Evolutionary conservation across 2,329 filamentous ascomycete species (phyloP).

Genomic region (Phaeomoniella chlamydospora): DNA sequence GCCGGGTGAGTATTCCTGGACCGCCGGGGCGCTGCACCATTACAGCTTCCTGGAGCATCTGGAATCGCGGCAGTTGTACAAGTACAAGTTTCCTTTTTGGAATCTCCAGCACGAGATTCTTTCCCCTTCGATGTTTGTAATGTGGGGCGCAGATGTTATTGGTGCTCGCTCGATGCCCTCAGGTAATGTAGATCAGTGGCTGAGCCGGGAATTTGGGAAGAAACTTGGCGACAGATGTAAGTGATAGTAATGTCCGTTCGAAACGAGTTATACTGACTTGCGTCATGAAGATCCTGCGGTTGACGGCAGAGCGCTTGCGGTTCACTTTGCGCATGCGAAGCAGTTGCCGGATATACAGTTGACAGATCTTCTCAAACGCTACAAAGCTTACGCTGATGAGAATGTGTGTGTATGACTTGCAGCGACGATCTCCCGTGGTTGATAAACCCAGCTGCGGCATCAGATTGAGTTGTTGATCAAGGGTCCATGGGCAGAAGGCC

Average conservation of each 20-base stretch:
- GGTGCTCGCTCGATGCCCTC: background rate
- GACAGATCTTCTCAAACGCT: conserved; percentile 1
- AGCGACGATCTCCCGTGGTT: too few relatives aligned
- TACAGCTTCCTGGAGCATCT: conserved; percentile 35
- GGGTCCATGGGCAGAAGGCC: too few relatives aligned
- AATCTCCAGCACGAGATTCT: background rate
- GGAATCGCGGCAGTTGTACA: conserved; percentile 20
- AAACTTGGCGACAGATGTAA: background rate
- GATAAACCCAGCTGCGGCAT: too few relatives aligned
- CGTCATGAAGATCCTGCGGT: background rate
- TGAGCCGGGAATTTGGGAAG: background rate
- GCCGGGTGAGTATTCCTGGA: conserved; percentile 33
- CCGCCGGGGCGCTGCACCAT: conserved; percentile 30
- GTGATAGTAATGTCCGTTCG: background rate
- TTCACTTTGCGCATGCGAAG: background rate
- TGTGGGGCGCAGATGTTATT: background rate
- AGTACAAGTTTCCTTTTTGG: background rate
- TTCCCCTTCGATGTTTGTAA: background rate
- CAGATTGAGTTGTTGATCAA: too few relatives aligned
- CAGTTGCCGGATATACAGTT: background rate
- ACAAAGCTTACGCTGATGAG: conserved; percentile 1
- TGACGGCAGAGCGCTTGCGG: conserved; percentile 1
- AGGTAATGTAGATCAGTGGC: background rate
- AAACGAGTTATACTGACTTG: background rate
- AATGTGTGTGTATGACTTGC: background rate